A percentile compares a stretch with the other conserved stretches of the same genome.
phyloP scores from a whole-genome alignment of 1,139 yeast genomes.

The Candida sp. region DNA sequence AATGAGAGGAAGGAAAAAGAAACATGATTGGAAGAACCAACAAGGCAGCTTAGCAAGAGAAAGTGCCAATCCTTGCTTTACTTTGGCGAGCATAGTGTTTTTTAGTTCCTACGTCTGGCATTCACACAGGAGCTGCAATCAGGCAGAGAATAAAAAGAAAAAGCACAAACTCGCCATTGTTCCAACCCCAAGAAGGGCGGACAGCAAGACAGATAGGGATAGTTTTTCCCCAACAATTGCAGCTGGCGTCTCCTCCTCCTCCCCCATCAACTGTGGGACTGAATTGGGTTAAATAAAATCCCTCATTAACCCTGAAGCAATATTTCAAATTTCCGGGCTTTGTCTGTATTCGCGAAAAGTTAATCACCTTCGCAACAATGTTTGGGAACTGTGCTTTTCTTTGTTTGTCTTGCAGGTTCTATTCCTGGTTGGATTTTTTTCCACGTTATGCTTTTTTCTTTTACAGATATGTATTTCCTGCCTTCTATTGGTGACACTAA shows the following conservation, averaged over 20 bases:
- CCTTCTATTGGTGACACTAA: too few species aligned
- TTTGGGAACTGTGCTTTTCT: neutral
- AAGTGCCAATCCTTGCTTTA: neutral
- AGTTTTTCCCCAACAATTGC: too few species aligned
- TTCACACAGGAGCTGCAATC: neutral
- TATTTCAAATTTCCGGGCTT: too few species aligned
- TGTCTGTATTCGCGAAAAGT: too few species aligned
- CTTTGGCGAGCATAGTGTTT: neutral
- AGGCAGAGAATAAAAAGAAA: neutral
- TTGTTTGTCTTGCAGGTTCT: neutral
- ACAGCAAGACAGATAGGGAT: neutral
- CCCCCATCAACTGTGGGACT: too few species aligned
- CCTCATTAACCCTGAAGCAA: too few species aligned
- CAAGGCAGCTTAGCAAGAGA: neutral
- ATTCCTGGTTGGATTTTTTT: too few species aligned
- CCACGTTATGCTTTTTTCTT: neutral
- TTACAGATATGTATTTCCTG: neutral
- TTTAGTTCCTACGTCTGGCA: neutral
- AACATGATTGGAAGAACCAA: neutral
- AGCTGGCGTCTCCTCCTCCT: too few species aligned
- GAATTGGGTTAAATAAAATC: too few species aligned
- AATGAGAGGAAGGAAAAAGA: neutral
- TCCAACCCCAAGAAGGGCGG: too few species aligned
- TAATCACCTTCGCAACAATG: neutral
- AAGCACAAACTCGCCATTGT: neutral